Evolutionary conservation across 768 basidiomycete species (phyloP), one percentile per base, ranked within the genome.

Genomic region (Antrodiella citrinella): DNA sequence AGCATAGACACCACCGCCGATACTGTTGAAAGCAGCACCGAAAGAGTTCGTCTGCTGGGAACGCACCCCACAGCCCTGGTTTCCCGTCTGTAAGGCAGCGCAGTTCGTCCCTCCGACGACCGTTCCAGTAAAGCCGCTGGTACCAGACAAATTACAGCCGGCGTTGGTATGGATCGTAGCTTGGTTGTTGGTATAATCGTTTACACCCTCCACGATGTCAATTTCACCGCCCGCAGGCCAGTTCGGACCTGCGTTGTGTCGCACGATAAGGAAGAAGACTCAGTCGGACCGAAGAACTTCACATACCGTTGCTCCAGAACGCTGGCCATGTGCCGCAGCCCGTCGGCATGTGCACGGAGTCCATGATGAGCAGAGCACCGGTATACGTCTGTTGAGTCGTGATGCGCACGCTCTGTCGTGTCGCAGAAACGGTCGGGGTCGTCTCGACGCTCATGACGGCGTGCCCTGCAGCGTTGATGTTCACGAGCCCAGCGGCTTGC

Each of bases 401-500:
- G 56, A 97, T 85, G 54, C 93, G 82, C 35, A 95, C 75, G 55
- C 86, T 84, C 65, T 80, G 75, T 52, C 93, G 79, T 48, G 76
- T 84, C 38, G 64, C 76, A 2, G 57, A 59, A 25, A 93, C 84
- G 15, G 67, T 75, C 9, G 80, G 73, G 3, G 91, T 94, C 4
- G 88, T 93, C 62, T 95, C 91, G 21, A 95, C 83, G 26, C 79
- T 72, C 91, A 97, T 94, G 50, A 96, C 67, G 15, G 86, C 89
- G 66, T 91, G 78, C 19, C 89, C 88, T 9, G 72, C 74, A 20
- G 59, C 54, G 60, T 90, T 93, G 59, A 92, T 72, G 12, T 77
- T 71, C 24, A 82, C 61, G 24, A 97, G 73, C 44, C 78, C 78
- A 52, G 71, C 78, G 4, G 71, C 67, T 62, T 72, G 67, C 82